Evolutionary conservation across 2,329 filamentous ascomycete genomes (phyloP), one percentile per base, ranked within the genome.

Genomic region (Cladophialophora bantiana): DNA sequence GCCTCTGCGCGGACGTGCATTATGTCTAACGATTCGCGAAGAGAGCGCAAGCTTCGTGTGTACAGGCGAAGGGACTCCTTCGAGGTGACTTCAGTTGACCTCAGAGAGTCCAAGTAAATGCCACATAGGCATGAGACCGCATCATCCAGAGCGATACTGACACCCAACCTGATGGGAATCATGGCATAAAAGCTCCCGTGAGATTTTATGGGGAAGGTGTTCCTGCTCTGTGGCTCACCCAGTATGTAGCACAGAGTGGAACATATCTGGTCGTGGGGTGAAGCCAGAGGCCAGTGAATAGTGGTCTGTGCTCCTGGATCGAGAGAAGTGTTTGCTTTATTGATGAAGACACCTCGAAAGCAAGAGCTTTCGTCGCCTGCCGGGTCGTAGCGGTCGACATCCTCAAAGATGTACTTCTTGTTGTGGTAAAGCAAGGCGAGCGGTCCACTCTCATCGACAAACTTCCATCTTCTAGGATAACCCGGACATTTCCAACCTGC

Each of bases 401-500:
- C 52, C 20, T 65, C 58, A 35, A 65, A 58, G 20, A 65, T 65
- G 40, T 65, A 65, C 31, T 57, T 56, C 52, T 58, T 65, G 20
- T 50, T 57, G n/a, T n/a, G 50, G 40, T 65, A 65, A 3, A 35
- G 35, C 31, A 48, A 54, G 10, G 50, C 26, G 20, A 66, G 54
- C 36, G 45, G 54, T n/a, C 20, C 12, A 20, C 20, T 50, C 36
- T 66, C 64, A 38, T 66, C 42, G 26, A 66, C 48, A 31, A 66
- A 66, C 13, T 62, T 66, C 64, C 64, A 66, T 35, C 59, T 42
- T 55, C n/a, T 38, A 36, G 35, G 1, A 62, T 62, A 66, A 6
- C 64, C 64, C 45, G 59, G 64, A n/a, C 53, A 66, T 55, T 40
- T 61, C 64, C 64, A 62, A 13, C 59, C 64, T 4, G 64, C 40